Conservation (phyloP, 352 stramenopile species). For the Phytophthora tentaculata region DNA sequence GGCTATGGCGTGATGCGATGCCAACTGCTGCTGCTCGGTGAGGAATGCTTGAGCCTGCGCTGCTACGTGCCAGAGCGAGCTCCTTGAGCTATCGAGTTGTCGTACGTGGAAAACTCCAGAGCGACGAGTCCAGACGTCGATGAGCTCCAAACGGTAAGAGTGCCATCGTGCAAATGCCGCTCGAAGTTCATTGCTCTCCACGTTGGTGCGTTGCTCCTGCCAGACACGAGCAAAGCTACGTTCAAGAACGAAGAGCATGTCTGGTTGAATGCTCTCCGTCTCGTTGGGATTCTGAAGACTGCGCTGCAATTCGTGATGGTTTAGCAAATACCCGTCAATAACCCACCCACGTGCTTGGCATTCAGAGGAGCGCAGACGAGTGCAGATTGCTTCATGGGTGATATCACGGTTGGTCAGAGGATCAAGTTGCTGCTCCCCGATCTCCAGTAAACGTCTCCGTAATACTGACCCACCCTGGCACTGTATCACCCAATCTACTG, state of each 20-base stretch:
- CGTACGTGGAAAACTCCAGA: slow-evolving; percentile 60
- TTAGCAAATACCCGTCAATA: slow-evolving; percentile 59
- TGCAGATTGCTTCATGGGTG: slow-evolving; percentile 45
- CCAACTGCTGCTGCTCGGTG: slow-evolving; percentile 41
- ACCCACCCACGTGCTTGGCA: slow-evolving; percentile 69
- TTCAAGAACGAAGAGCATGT: slow-evolving; percentile 61
- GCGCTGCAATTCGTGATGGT: slow-evolving; percentile 38
- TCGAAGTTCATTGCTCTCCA: slow-evolving; percentile 22
- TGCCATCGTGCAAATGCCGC: slow-evolving; percentile 48
- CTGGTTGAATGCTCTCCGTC: slow-evolving; percentile 41
- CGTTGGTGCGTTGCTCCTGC: slow-evolving; percentile 14
- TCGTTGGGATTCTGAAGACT: slow-evolving; percentile 18
- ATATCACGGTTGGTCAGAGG: slow-evolving; percentile 27
- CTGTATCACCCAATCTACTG: slow-evolving; percentile 63
- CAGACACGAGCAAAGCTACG: slow-evolving; percentile 40
- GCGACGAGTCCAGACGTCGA: slow-evolving; percentile 47
- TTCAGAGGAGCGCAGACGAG: slow-evolving; percentile 60
- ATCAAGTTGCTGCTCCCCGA: slow-evolving; percentile 8
- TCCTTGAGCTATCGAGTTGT: slow-evolving; percentile 43
- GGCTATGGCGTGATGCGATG: slow-evolving; percentile 29
- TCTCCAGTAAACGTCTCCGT: slow-evolving; percentile 18
- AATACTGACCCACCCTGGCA: slow-evolving; percentile 55
- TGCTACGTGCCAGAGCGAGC: slow-evolving; percentile 56
- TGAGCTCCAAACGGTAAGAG: slow-evolving; percentile 50
- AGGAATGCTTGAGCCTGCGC: slow-evolving; percentile 37